phyloP scores from a whole-genome alignment of 192 early-diverging fungal species.

The Gamsiella multidivaricata region DNA sequence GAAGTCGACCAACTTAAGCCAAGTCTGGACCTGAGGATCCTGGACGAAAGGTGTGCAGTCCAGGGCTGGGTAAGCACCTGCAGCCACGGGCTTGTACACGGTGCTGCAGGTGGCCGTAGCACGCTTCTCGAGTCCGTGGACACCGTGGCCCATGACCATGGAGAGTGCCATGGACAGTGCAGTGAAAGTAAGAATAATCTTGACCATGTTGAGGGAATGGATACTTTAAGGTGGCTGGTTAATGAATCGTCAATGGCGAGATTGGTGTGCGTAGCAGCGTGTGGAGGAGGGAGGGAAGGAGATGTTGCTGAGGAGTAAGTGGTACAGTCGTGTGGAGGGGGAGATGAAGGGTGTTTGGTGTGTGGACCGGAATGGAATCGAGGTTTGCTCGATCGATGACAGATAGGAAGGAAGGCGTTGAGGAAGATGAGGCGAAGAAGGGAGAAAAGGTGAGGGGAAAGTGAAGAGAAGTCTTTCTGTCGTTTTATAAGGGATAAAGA shows the following conservation, averaged over 20 bases:
- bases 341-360: background rate
- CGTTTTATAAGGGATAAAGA: no score
- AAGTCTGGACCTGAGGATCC: slow-evolving; percentile 36
- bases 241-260: background rate
- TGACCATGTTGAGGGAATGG: slow-evolving; percentile 17
- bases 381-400: background rate
- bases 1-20: slow-evolving; percentile 50
- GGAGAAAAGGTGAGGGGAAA: background rate
- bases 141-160: slow-evolving; percentile 18
- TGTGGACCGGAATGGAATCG: background rate
- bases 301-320: background rate
- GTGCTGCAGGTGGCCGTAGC: slow-evolving; percentile 21
- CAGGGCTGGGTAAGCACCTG: slow-evolving; percentile 35
- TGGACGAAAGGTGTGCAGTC: slow-evolving; percentile 47
- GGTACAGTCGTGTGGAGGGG: background rate
- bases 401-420: background rate
- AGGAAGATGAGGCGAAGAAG: background rate
- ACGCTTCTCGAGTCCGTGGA: slow-evolving; percentile 38
- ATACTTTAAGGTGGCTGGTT: no score
- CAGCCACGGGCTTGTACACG: slow-evolving; percentile 25
- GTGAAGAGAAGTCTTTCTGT: background rate
- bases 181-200: slow-evolving; percentile 18
- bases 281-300: background rate
- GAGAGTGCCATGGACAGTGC: slow-evolving; percentile 25
- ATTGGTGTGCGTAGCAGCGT: background rate